Evolutionary conservation across 768 basidiomycete genomes (phyloP), one percentile per base, ranked within the genome.

Genomic region (Lentinus brumalis): DNA sequence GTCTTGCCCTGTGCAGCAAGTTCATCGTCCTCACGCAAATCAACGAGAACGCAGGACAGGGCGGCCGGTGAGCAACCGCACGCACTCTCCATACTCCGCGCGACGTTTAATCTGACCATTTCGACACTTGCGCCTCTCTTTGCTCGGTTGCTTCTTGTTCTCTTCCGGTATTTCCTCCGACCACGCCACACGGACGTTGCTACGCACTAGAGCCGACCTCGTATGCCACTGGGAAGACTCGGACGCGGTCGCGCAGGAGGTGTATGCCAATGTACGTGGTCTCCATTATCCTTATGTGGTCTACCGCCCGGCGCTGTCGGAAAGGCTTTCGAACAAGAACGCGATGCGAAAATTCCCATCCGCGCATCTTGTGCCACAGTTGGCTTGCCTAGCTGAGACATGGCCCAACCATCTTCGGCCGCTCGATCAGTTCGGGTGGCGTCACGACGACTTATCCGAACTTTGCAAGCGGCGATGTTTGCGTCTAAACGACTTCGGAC

Each of bases 211-310:
- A 66, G 90, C 88, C 50, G 90, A 91, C 73, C 84, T 94, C 76
- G 83, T 82, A 51, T 92, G 89, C 63, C 92, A 94, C 69, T 94
- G 92, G 92, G 92, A 94, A 77, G 92, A 94, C 64, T 83, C 84
- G 54, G 92, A 94, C 70, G 78, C 81, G 53, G 86, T 92, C 60
- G 81, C 86, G 44, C 86, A 91, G 73, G 92, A 94, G 74, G 79
- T 94, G 70, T 92, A 83, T 75, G 79, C 81, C 50, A 94, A 91
- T 70, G 92, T 92, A 75, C 63, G 89, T 77, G 53, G 55, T 60
- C 45, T 61, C 38, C 47, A n/a, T 56, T 8, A 1, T 45, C 2
- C 44, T 6, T 7, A 11, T 3, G 35, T 6, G 35, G 7, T 35
- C 11, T 35, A 11, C 7, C 7, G 35, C 35, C 11, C 35, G 35